Conservation (phyloP, 164 flowering plant species). For the Vitis rotundifolia region DNA sequence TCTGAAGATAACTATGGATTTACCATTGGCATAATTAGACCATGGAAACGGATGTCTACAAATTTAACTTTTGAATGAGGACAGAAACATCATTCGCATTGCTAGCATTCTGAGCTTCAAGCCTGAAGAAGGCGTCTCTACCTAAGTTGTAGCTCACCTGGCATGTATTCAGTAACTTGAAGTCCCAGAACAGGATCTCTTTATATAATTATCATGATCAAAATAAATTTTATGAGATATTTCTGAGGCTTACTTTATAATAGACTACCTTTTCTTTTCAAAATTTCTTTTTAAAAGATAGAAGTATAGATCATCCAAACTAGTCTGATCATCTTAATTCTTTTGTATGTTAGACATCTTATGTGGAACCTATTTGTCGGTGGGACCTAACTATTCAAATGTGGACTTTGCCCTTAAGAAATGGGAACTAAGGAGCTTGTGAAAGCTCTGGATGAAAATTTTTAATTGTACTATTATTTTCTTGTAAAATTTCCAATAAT, state of each 20-base stretch:
- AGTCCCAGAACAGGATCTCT: not conserved
- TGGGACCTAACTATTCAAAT: not conserved
- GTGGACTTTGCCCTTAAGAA: not conserved
- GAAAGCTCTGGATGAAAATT: no score
- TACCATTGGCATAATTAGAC: not conserved
- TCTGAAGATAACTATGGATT: no score
- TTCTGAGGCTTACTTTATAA: no score
- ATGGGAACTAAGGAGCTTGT: no score
- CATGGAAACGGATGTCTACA: not conserved
- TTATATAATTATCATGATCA: not conserved
- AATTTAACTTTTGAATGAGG: not conserved
- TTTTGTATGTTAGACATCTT: not conserved
- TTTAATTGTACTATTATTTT: no score
- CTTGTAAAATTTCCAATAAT: no score
- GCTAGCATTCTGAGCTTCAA: not conserved
- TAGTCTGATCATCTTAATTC: not conserved
- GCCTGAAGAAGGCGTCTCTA: not conserved
- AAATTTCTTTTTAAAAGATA: no score
- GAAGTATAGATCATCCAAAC: not conserved
- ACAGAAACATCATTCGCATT: not conserved
- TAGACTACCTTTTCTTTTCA: no score
- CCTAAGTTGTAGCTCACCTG: not conserved
- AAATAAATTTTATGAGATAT: no score
- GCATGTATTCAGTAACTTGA: not conserved
- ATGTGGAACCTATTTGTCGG: not conserved